Percentiles rank a stretch among this genome's conserved stretches.
These are phyloP conservation scores for Hypholoma sublateritium DNA, from an alignment of 768 basidiomycete species.

Conservation along the genomic window DNA sequence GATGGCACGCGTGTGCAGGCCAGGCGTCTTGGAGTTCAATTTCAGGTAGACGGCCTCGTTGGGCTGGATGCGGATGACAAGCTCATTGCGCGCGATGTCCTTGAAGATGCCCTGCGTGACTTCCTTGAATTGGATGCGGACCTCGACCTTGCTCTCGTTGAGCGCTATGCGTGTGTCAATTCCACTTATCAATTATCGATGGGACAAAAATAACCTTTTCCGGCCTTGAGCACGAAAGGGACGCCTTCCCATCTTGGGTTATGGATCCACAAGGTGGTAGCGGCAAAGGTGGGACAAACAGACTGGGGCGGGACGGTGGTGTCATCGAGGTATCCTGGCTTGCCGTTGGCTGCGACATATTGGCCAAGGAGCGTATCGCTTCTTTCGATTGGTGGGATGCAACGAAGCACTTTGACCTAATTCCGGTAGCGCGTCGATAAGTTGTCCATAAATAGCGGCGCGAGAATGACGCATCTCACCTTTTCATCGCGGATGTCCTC, in stretches of 20 bases:
- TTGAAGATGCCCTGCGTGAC: slow-evolving; percentile 96
- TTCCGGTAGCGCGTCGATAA: slow-evolving; percentile 8
- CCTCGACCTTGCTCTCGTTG: slow-evolving; percentile 98
- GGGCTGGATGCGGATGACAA: slow-evolving; percentile 97
- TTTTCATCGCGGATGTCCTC: slow-evolving; percentile 99
- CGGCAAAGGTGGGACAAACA: slow-evolving; percentile 92
- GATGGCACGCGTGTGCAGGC: slow-evolving; percentile 84
- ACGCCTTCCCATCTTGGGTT: slow-evolving; percentile 99
- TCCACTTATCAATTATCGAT: background rate
- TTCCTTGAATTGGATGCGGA: slow-evolving; percentile 97
- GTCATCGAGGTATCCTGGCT: slow-evolving; percentile 99
- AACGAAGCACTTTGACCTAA: slow-evolving; percentile 94
- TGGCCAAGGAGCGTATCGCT: slow-evolving; percentile 90
- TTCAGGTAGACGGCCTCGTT: slow-evolving; percentile 97
- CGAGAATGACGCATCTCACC: slow-evolving; percentile 40
- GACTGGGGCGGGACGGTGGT: slow-evolving; percentile 92
- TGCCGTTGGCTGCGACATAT: slow-evolving; percentile 84
- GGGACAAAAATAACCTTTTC: slow-evolving; percentile 66
- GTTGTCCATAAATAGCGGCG: slow-evolving; percentile 1
- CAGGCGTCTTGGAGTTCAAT: slow-evolving; percentile 93
- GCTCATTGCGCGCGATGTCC: slow-evolving; percentile 93
- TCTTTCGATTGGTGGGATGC: slow-evolving; percentile 78
- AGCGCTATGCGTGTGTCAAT: slow-evolving; percentile 54
- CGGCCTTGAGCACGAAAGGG: slow-evolving; percentile 97
- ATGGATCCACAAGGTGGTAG: slow-evolving; percentile 86